Conservation (phyloP, 2,329 filamentous ascomycete species). For the Coleophoma eucalyptorum region DNA sequence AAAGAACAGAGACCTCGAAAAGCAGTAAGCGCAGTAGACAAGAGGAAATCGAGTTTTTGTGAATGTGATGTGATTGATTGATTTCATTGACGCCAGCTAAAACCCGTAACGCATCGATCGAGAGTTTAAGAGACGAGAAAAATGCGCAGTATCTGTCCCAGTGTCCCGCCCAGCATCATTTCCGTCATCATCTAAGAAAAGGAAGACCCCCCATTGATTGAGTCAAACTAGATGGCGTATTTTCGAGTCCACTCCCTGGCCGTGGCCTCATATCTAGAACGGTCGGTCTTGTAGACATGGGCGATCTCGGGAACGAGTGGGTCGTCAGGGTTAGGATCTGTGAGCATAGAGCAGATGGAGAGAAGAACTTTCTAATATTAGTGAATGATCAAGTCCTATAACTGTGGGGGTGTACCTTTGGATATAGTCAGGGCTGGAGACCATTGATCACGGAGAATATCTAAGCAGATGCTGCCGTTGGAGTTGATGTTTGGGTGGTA, state of each 20-base stretch:
- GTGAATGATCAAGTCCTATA: not conserved
- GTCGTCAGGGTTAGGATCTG: constrained; percentile 98
- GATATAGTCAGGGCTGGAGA: constrained; percentile 97
- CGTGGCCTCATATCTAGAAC: constrained; percentile 90
- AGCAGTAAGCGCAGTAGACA: constrained; percentile 10
- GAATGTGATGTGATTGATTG: too few species aligned
- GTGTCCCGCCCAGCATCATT: too few species aligned
- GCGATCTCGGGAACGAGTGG: constrained; percentile 98
- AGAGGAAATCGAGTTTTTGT: constrained; percentile 10
- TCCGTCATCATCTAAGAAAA: too few species aligned
- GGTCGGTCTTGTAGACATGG: constrained; percentile 99
- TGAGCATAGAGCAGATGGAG: constrained; percentile 99
- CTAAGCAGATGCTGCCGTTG: constrained; percentile 97
- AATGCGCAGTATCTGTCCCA: too few species aligned
- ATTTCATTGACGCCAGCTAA: constrained; percentile 8
- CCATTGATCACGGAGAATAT: constrained; percentile 99
- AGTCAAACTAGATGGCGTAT: constrained; percentile 75
- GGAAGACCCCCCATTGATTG: too few species aligned
- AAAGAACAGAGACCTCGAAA: too few species aligned
- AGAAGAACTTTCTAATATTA: constrained; percentile 66
- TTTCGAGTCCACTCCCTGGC: constrained; percentile 98
- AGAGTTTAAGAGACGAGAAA: too few species aligned
- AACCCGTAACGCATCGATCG: not conserved
- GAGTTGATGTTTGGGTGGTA: constrained; percentile 99
- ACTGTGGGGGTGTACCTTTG: constrained; percentile 64